Evolutionary conservation across 352 stramenopile genomes (phyloP).

Genomic region (Pythium brassicae): DNA sequence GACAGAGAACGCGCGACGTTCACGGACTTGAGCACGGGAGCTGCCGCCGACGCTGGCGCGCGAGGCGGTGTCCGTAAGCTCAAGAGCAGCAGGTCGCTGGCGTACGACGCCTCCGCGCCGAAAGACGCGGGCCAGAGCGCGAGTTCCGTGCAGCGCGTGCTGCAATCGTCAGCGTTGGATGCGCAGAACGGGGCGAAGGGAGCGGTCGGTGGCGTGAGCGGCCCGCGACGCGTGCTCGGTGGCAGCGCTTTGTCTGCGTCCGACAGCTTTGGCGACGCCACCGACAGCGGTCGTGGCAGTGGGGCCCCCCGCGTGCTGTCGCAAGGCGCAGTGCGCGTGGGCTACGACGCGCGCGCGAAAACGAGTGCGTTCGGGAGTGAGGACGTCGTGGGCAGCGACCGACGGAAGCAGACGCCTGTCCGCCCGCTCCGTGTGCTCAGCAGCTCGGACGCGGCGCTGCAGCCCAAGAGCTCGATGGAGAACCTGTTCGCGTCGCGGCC

Average conservation of each 20-base stretch:
- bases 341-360: slow-evolving; percentile 25
- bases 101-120: slow-evolving; percentile 3
- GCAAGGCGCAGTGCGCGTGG: slow-evolving; percentile 35
- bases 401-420: slow-evolving; percentile 14
- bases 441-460: slow-evolving; percentile 17
- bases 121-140: not conserved
- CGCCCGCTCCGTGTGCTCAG: slow-evolving; percentile 38
- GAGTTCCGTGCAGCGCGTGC: slow-evolving; percentile 17
- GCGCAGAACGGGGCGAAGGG: not conserved
- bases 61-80: slow-evolving; percentile 9
- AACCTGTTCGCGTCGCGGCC: slow-evolving; percentile 24
- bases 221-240: slow-evolving; percentile 25
- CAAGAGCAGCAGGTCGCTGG: slow-evolving; percentile 11
- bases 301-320: slow-evolving; percentile 30
- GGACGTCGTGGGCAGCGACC: slow-evolving; percentile 21
- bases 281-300: slow-evolving; percentile 6
- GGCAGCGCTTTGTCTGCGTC: slow-evolving; percentile 1
- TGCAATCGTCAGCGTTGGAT: slow-evolving; percentile 12
- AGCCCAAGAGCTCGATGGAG: slow-evolving; percentile 20
- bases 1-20: not conserved
- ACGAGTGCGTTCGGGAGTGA: slow-evolving; percentile 11
- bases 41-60: not conserved
- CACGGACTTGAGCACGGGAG: not conserved
- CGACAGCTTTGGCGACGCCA: slow-evolving; percentile 2
- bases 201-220: slow-evolving; percentile 1